Evolutionary conservation across 371 early-diverging fungal genomes (phyloP).

Genomic region (Mucor mucedo): DNA sequence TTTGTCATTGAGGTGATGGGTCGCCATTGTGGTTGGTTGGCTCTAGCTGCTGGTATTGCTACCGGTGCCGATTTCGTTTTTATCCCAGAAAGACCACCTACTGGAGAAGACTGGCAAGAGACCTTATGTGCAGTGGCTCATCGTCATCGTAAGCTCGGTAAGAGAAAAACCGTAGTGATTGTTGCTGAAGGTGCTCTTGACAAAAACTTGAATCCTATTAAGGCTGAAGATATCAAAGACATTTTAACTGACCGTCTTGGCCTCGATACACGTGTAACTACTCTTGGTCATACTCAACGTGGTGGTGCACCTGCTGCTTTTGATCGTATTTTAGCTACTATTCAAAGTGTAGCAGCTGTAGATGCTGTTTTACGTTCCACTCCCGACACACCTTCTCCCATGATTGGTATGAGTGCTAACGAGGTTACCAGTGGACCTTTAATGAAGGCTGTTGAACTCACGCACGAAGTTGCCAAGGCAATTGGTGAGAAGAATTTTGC

Average conservation of each 20-base stretch:
- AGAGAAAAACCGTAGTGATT: conserved; percentile 93
- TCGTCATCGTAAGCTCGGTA: conserved; percentile 84
- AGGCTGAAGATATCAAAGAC: conserved; percentile 83
- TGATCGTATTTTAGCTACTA: conserved; percentile 95
- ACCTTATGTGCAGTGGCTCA: conserved; percentile 79
- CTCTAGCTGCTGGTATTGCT: conserved; percentile 89
- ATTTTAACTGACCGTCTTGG: conserved; percentile 78
- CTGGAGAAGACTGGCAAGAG: conserved; percentile 83
- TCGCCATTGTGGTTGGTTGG: conserved; percentile 99
- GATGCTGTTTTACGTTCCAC: conserved; percentile 90
- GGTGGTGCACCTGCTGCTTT: conserved; percentile 96
- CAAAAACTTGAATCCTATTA: conserved; percentile 86
- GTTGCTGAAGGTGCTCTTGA: conserved; percentile 99
- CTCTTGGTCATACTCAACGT: conserved; percentile 98
- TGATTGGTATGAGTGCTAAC: conserved; percentile 93
- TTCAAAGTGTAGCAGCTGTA: conserved; percentile 95
- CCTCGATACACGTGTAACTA: conserved; percentile 94
- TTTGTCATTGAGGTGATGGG: conserved; percentile 99
- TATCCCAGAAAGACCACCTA: conserved; percentile 95
- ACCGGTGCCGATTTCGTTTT: conserved; percentile 97
- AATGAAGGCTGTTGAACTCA: conserved; percentile 93
- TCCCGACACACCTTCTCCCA: conserved; percentile 84
- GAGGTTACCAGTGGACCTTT: conserved; percentile 81
- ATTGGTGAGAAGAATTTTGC: conserved; percentile 86
- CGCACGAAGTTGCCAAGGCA: conserved; percentile 88